These are phyloP conservation scores for Komagataea norvegica DNA, from an alignment of 1,139 yeast genomes.

Conservation along the genomic window DNA sequence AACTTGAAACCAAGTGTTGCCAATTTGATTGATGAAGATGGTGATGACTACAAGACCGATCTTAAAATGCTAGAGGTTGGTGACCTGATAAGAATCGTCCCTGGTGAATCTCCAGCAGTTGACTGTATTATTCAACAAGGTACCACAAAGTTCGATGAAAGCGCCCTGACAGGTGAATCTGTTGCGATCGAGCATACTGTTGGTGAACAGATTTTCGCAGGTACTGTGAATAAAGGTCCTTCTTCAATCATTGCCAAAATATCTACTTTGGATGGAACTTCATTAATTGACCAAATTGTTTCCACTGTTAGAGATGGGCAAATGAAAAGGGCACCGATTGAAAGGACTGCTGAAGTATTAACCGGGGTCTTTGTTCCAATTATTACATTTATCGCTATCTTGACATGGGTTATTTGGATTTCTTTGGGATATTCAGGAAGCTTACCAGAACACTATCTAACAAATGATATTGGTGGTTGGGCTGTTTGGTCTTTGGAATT, in stretches of 20 bases:
- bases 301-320: conserved; percentile 72
- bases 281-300: conserved; percentile 66
- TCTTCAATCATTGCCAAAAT: conserved; percentile 51
- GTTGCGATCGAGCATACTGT: conserved; percentile 39
- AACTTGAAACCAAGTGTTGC: conserved; percentile 49
- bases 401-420: conserved; percentile 69
- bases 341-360: conserved; percentile 61
- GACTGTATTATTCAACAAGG: conserved; percentile 65
- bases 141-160: conserved; percentile 60
- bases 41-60: conserved; percentile 37
- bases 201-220: conserved; percentile 68
- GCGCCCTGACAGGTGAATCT: conserved; percentile 76
- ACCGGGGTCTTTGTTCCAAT: conserved; percentile 74
- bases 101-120: conserved; percentile 72
- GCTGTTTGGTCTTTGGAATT: conserved; percentile 72
- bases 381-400: conserved; percentile 53
- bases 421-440: conserved; percentile 49
- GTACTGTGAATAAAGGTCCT: conserved; percentile 63
- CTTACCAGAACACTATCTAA: conserved; percentile 52
- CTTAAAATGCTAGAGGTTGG: conserved; percentile 57
- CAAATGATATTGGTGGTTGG: conserved; percentile 72
- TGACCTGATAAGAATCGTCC: conserved; percentile 51
- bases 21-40: conserved; percentile 37
- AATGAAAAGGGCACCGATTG: conserved; percentile 68
- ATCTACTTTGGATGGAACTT: conserved; percentile 58